phyloP scores from a whole-genome alignment of 129 eudicot species.

The Chrysanthemum makinoi region DNA sequence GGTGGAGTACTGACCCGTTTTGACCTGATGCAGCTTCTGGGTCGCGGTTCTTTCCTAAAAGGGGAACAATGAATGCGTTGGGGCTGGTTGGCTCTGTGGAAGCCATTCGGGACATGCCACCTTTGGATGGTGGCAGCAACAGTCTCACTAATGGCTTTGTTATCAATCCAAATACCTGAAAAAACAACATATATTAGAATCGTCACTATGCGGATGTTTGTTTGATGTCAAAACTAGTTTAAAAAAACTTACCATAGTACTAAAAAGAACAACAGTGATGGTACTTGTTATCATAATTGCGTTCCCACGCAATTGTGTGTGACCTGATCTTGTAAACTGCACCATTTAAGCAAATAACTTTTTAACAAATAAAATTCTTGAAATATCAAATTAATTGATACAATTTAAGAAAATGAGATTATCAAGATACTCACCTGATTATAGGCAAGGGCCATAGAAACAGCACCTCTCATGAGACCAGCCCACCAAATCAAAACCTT shows the following conservation, averaged over 20 bases:
- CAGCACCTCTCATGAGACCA: conserved; percentile 81
- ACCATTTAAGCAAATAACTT: conserved; percentile 12
- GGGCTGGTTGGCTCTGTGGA: conserved; percentile 59
- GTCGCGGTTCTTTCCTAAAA: conserved; percentile 38
- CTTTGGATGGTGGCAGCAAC: conserved; percentile 43
- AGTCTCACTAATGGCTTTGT: conserved; percentile 66
- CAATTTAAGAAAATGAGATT: neutral
- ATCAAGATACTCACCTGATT: conserved; percentile 43
- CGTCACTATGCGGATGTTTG: neutral
- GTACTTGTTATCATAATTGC: conserved; percentile 90
- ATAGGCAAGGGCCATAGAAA: conserved; percentile 77
- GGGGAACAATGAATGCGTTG: conserved; percentile 41
- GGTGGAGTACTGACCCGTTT: conserved; percentile 15
- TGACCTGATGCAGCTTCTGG: conserved; percentile 33
- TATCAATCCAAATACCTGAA: conserved; percentile 72
- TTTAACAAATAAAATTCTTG: neutral
- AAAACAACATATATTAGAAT: neutral
- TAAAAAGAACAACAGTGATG: conserved; percentile 72
- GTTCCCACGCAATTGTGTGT: conserved; percentile 57
- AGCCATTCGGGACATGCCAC: conserved; percentile 21
- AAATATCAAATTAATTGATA: neutral
- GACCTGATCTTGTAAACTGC: conserved; percentile 76
- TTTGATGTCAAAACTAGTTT: neutral
- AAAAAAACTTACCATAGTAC: conserved; percentile 51
- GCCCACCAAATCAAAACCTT: conserved; percentile 85